Conservation (phyloP, 1,284 basidiomycete species). For the Trichosporon faecale region DNA sequence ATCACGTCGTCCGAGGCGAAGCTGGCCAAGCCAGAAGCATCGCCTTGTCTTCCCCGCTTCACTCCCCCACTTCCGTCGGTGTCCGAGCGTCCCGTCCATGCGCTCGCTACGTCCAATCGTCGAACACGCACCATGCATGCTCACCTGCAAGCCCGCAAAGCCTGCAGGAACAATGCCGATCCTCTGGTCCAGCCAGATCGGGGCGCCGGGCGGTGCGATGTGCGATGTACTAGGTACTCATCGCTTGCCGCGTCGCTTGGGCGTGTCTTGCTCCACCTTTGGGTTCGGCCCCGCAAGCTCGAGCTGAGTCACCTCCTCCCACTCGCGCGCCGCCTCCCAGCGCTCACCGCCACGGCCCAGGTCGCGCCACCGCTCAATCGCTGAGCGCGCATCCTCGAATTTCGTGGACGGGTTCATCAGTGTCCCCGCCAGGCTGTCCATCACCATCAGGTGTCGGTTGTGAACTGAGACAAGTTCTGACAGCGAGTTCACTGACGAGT, state of each 20-base stretch:
- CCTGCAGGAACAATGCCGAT: not conserved
- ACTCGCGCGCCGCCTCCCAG: slow-evolving; percentile 38
- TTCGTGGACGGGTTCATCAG: slow-evolving; percentile 32
- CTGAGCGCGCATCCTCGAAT: slow-evolving; percentile 41
- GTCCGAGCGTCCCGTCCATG: not conserved
- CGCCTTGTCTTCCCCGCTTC: not conserved
- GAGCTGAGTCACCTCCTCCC: slow-evolving; percentile 44
- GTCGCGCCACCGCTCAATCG: slow-evolving; percentile 45
- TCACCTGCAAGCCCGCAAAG: not conserved
- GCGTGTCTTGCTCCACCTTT: slow-evolving; percentile 29
- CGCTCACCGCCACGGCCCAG: slow-evolving; percentile 37
- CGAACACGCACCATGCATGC: slow-evolving; percentile 1
- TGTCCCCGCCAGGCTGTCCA: slow-evolving; percentile 27
- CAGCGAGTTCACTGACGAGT: slow-evolving; percentile 38
- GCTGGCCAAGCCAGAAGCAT: not conserved
- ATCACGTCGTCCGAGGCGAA: not conserved
- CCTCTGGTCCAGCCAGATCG: not conserved
- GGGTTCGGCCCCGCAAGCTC: slow-evolving; percentile 34
- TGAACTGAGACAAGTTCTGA: slow-evolving; percentile 37
- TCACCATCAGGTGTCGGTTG: slow-evolving; percentile 31
- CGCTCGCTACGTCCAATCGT: not conserved
- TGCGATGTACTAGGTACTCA: slow-evolving; percentile 7
- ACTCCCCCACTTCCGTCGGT: not conserved
- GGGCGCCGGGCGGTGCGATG: slow-evolving; percentile 11
- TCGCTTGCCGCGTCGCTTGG: slow-evolving; percentile 16